phyloP scores from a whole-genome alignment of 441 rosid genomes.

The Erodium moschatum region DNA sequence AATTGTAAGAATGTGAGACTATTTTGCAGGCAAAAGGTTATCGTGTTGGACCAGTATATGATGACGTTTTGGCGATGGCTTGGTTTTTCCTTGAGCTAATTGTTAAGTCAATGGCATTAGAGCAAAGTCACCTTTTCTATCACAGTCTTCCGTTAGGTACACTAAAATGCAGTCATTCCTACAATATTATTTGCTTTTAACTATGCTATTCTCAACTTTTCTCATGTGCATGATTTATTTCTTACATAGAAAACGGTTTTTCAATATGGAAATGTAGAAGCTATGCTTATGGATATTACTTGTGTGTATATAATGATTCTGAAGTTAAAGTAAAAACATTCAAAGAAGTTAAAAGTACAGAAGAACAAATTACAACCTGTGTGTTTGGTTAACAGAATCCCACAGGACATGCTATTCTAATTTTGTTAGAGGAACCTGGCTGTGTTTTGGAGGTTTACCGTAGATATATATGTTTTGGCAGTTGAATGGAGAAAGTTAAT shows the following conservation, averaged over 20 bases:
- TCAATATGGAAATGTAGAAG: neutral
- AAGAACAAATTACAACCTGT: neutral
- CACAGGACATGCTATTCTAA: neutral
- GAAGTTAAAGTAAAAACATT: neutral
- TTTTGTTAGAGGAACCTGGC: neutral
- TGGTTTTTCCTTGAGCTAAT: slow-evolving; percentile 99
- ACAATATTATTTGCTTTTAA: neutral
- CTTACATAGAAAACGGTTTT: neutral
- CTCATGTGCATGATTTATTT: neutral
- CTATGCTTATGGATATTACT: neutral
- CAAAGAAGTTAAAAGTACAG: neutral
- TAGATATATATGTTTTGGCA: too few species aligned
- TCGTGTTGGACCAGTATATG: slow-evolving; percentile 99
- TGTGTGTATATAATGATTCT: neutral
- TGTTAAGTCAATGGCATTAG: slow-evolving; percentile 97
- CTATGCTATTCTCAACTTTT: neutral
- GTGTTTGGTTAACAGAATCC: neutral
- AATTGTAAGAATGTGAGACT: slow-evolving; percentile 10
- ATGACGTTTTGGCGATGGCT: slow-evolving; percentile 97
- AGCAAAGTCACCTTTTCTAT: slow-evolving; percentile 83
- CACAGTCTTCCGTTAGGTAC: slow-evolving; percentile 88
- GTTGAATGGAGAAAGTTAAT: neutral
- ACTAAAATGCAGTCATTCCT: neutral
- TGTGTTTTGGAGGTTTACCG: neutral
- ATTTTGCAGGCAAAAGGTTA: slow-evolving; percentile 94